These are phyloP conservation scores for Thelephora ganbajun DNA, from an alignment of 768 basidiomycete genomes.

Conservation along the genomic window DNA sequence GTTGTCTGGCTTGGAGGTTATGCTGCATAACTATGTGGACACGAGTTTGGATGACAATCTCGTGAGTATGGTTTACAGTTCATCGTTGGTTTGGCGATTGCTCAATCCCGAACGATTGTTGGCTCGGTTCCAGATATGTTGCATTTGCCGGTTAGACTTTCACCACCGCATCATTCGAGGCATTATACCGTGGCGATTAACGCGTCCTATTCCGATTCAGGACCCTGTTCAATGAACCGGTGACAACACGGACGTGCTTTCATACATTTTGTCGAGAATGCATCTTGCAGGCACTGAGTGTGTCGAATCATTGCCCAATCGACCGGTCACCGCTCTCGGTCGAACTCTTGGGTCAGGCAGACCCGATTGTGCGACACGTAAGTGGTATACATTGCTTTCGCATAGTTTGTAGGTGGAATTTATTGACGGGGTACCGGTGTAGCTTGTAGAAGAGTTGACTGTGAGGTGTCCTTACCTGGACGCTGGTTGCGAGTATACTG, in stretches of 20 bases:
- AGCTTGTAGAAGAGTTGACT: constrained; percentile 75
- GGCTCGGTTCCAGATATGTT: constrained; percentile 42
- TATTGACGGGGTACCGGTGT: neutral
- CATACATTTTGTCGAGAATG: constrained; percentile 86
- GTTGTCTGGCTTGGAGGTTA: constrained; percentile 5
- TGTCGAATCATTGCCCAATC: constrained; percentile 68
- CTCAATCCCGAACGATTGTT: constrained; percentile 1
- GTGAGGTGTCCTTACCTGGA: constrained; percentile 55
- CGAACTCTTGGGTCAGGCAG: constrained; percentile 52
- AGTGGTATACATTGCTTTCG: constrained; percentile 14
- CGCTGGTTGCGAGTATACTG: constrained; percentile 47
- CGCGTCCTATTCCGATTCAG: constrained; percentile 18
- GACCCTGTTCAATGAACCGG: constrained; percentile 64
- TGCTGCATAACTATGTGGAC: constrained; percentile 42
- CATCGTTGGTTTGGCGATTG: neutral
- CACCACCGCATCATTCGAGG: constrained; percentile 1
- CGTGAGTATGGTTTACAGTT: constrained; percentile 24
- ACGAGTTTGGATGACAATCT: constrained; percentile 48
- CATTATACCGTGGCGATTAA: constrained; percentile 4
- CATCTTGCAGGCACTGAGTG: constrained; percentile 51
- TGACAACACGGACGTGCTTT: constrained; percentile 57
- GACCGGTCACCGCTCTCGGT: constrained; percentile 55
- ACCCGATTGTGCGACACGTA: constrained; percentile 65
- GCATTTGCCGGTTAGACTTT: constrained; percentile 49
- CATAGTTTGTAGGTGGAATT: constrained; percentile 2